Evolutionary conservation across 2,329 filamentous ascomycete genomes (phyloP), one percentile per base, ranked within the genome.

Genomic region (Ambrosiella xylebori): DNA sequence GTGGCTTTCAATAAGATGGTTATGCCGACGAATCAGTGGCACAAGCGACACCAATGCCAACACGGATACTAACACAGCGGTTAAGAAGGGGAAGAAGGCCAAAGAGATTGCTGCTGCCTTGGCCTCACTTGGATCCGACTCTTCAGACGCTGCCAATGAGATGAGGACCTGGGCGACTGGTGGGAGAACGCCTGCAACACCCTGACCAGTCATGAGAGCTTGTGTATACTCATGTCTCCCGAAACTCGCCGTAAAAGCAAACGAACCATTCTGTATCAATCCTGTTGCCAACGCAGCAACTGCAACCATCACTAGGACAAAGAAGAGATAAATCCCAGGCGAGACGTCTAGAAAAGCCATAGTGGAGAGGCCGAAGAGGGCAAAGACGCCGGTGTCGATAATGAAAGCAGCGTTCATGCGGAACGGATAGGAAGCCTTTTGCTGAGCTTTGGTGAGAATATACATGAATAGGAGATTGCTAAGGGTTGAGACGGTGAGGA

Each of bases 141-240:
- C 66, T 37, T 69, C 65, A 44, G 62, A 65, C 19, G 71, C 66
- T 59, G 74, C 69, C 9, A 96, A 74, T 11, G 95, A 89, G 1
- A 87, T 86, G 50, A 86, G 69, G 63, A 97, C 91, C 69, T 97
- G 90, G 1, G 88, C 87, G 53, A 95, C 76, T 53, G 87, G 84
- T 0, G 93, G 93, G 2, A 97, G 73, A 8, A 98, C 90, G 37
- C 93, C 93, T 0, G 93, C 90, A 3, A 98, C 76, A 38, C 84
- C 91, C 70, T 98, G 93, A 1, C 93, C 93, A 2, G 85, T 83
- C 90, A 98, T 97, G 69, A 97, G 89, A 27, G 85, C 91, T 70
- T 97, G 91, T 58, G 88, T 95, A 69, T 97, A 98, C 69, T 93
- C 87, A 17, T 85, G 80, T 56, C 86, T 76, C 40, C 84, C 88